Conservation (phyloP, 2,329 filamentous ascomycete species). For the Aspergillus oerlinghausenensis region DNA sequence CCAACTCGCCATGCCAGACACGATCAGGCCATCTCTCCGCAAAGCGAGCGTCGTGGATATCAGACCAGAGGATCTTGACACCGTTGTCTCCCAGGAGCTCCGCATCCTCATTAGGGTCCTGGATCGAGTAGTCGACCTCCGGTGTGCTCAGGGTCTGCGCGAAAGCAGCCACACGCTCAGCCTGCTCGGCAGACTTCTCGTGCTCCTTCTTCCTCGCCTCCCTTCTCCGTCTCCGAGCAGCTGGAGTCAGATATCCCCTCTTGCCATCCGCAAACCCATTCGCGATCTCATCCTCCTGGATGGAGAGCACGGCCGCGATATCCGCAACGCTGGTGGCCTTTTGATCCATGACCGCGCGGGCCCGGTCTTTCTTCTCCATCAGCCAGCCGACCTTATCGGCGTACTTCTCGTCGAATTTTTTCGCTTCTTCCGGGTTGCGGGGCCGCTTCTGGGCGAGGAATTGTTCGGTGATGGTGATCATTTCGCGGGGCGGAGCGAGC, state of each 20-base stretch:
- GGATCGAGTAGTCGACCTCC: conserved; percentile 26
- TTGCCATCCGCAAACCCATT: conserved; percentile 28
- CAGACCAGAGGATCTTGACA: conserved; percentile 45
- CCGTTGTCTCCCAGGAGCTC: conserved; percentile 24
- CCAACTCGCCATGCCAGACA: conserved; percentile 41
- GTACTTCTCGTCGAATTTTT: conserved; percentile 39
- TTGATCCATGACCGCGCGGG: conserved; percentile 58
- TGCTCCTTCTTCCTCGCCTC: conserved; percentile 24
- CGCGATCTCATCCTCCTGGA: conserved; percentile 41
- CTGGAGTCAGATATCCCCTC: conserved; percentile 29
- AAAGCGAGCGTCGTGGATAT: conserved; percentile 41
- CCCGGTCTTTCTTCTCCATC: conserved; percentile 46
- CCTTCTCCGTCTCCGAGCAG: conserved; percentile 26
- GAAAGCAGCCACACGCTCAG: conserved; percentile 19
- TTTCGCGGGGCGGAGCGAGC: conserved; percentile 43
- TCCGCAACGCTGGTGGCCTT: conserved; percentile 61
- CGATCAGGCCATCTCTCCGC: conserved; percentile 41
- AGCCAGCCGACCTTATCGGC: conserved; percentile 39
- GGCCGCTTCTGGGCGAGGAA: conserved; percentile 37
- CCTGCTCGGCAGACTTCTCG: conserved; percentile 18
- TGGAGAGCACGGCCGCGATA: conserved; percentile 51
- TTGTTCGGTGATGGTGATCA: conserved; percentile 44
- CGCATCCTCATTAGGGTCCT: conserved; percentile 19
- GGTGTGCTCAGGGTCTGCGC: conserved; percentile 14
- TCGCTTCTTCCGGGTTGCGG: conserved; percentile 33